These are phyloP conservation scores for Ustilago xerochloae DNA, from an alignment of 1,284 basidiomycete genomes.

Conservation along the genomic window DNA sequence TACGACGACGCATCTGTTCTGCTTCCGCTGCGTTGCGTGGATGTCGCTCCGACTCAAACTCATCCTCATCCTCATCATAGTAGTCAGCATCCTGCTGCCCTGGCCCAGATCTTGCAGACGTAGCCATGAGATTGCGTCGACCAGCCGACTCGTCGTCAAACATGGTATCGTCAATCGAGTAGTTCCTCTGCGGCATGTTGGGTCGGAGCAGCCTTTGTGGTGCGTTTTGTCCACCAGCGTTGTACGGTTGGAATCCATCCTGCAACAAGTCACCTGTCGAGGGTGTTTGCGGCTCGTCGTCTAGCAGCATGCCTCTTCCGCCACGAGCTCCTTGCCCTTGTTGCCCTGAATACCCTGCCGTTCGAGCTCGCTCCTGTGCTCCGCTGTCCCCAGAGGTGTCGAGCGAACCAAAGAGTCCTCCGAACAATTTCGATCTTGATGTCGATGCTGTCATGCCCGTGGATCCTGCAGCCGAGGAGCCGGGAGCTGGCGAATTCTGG, in stretches of 20 bases:
- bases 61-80: constrained; percentile 4
- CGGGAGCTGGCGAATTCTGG: constrained; percentile 33
- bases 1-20: constrained; percentile 27
- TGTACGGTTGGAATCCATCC: constrained; percentile 41
- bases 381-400: constrained; percentile 24
- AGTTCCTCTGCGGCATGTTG: constrained; percentile 34
- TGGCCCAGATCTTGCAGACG: not conserved
- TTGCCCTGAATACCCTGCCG: constrained; percentile 21
- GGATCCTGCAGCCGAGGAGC: not conserved
- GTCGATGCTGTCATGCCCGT: constrained; percentile 35
- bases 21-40: constrained; percentile 29
- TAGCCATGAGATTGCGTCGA: constrained; percentile 42
- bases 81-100: constrained; percentile 26
- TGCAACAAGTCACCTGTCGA: constrained; percentile 38
- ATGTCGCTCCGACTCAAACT: not conserved
- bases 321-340: constrained; percentile 14
- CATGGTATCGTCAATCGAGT: constrained; percentile 49
- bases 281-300: constrained; percentile 49
- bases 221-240: constrained; percentile 34
- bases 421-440: constrained; percentile 45
- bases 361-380: constrained; percentile 7
- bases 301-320: constrained; percentile 12
- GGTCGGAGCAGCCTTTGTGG: constrained; percentile 40
- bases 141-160: constrained; percentile 45
- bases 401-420: constrained; percentile 41